phyloP scores from a whole-genome alignment of 1,284 basidiomycete genomes.

The Moniliella sp. region DNA sequence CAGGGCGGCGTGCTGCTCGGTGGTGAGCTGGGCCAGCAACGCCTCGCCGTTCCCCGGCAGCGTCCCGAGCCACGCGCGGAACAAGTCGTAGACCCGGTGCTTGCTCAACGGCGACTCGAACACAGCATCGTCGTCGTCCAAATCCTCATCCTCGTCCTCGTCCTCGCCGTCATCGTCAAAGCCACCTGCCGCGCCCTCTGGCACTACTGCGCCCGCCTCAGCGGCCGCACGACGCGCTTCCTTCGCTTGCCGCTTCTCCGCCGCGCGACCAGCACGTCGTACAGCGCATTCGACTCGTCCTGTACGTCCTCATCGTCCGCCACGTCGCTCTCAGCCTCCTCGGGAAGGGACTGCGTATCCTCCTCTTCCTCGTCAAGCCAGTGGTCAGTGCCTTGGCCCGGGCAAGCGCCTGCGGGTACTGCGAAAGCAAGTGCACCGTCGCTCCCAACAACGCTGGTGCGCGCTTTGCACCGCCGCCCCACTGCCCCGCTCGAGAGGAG shows the following conservation, averaged over 20 bases:
- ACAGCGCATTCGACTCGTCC: constrained; percentile 22
- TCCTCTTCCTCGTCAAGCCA: constrained; percentile 12
- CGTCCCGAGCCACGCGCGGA: too few relatives aligned
- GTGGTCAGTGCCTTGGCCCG: constrained; percentile 17
- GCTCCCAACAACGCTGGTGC: constrained; percentile 15
- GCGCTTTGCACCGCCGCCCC: constrained; percentile 8
- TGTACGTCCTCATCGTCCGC: constrained; percentile 11
- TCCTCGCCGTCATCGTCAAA: constrained; percentile 6
- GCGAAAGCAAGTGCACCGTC: constrained; percentile 13
- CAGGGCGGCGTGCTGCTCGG: too few relatives aligned
- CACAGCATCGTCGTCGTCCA: constrained; percentile 7
- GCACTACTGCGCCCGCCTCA: constrained; percentile 10
- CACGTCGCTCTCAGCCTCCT: too few relatives aligned
- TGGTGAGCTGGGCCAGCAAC: too few relatives aligned
- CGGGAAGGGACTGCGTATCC: constrained; percentile 1
- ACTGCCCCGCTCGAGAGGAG: constrained; percentile 13
- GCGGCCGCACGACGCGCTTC: constrained; percentile 1
- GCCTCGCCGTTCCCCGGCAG: too few relatives aligned
- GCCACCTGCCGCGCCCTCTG: constrained; percentile 7
- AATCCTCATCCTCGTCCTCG: constrained; percentile 8
- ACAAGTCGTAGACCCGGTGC: too few relatives aligned
- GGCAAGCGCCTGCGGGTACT: constrained; percentile 17
- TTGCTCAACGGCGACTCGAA: too few relatives aligned
- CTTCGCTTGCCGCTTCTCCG: constrained; percentile 16
- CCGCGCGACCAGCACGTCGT: constrained; percentile 26